Percentiles rank a stretch among this genome's conserved stretches.
Evolutionary conservation across 2,329 filamentous ascomycete genomes (phyloP).

Genomic region (Cladophialophora chaetospira): DNA sequence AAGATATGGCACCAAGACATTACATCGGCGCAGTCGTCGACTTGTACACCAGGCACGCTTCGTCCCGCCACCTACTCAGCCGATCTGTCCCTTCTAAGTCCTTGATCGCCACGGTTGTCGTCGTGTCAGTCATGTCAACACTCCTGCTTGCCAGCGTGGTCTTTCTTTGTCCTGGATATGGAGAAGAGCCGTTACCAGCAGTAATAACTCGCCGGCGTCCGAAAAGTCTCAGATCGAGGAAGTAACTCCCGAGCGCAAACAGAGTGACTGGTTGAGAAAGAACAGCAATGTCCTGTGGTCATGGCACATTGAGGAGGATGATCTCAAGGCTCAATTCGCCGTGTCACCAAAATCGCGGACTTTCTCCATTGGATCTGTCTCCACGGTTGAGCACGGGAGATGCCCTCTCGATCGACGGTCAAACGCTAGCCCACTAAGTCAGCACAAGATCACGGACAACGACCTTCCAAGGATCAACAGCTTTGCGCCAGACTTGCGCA

Average conservation of each 20-base stretch:
- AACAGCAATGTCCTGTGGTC: conserved; percentile 25
- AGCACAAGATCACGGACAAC: conserved; percentile 4
- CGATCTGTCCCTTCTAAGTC: conserved; percentile 1
- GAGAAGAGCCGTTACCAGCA: conserved; percentile 1
- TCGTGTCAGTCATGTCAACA: conserved; percentile 12
- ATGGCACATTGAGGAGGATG: conserved; percentile 24
- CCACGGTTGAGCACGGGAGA: conserved; percentile 17
- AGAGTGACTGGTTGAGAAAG: conserved; percentile 21
- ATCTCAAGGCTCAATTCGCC: conserved; percentile 22
- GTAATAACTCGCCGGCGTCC: neutral
- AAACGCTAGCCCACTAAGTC: neutral
- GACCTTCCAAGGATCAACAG: neutral
- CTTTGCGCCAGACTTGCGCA: conserved; percentile 5
- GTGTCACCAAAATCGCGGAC: conserved; percentile 20
- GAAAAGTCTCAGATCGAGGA: neutral
- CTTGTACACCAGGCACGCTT: neutral
- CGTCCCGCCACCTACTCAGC: conserved; percentile 3
- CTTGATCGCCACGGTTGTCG: conserved; percentile 6
- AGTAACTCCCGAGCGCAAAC: neutral
- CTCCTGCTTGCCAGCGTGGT: conserved; percentile 7
- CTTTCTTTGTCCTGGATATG: conserved; percentile 13
- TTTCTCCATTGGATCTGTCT: conserved; percentile 25
- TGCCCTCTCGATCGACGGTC: conserved; percentile 21
- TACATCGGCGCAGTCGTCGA: conserved; percentile 5
- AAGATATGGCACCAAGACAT: conserved; percentile 17